Percentiles rank a stretch among this genome's conserved stretches.
These are phyloP conservation scores for Fusarium gaditjirri DNA, from an alignment of 2,329 filamentous ascomycete genomes.

Conservation along the genomic window DNA sequence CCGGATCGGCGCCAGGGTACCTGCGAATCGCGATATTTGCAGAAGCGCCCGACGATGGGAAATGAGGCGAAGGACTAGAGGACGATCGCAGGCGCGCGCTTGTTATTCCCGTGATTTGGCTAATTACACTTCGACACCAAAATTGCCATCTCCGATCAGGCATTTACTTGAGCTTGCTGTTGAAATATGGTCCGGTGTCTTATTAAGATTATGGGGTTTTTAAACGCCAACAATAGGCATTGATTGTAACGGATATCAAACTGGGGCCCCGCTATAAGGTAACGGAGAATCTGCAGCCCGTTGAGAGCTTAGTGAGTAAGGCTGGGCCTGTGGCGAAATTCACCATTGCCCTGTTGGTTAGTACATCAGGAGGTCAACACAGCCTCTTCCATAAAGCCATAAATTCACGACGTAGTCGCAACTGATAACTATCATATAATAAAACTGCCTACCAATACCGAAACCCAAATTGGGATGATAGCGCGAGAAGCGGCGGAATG, in stretches of 20 bases:
- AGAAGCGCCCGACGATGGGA: slow-evolving; percentile 9
- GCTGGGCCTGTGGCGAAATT: neutral
- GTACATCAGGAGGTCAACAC: neutral
- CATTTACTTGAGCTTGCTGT: neutral
- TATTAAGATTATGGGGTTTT: neutral
- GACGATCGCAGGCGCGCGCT: slow-evolving; percentile 14
- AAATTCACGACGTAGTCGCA: neutral
- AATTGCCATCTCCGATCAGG: neutral
- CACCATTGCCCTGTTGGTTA: neutral
- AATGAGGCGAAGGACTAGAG: slow-evolving; percentile 17
- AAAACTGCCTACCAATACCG: neutral
- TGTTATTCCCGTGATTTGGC: neutral
- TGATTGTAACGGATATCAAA: neutral
- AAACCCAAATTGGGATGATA: slow-evolving; percentile 30
- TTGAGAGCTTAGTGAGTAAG: neutral
- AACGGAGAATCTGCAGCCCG: neutral
- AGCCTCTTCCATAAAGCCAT: neutral
- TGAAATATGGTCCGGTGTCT: neutral
- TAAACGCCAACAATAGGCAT: slow-evolving; percentile 10
- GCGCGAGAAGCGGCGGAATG: slow-evolving; percentile 45
- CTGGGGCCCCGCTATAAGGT: neutral
- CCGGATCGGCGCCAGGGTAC: slow-evolving; percentile 22
- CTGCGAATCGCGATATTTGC: slow-evolving; percentile 1
- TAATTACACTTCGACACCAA: neutral
- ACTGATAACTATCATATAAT: too few relatives aligned